Evolutionary conservation across 202 grass and related monocot species (phyloP).

Genomic region (Digitaria exilis): DNA sequence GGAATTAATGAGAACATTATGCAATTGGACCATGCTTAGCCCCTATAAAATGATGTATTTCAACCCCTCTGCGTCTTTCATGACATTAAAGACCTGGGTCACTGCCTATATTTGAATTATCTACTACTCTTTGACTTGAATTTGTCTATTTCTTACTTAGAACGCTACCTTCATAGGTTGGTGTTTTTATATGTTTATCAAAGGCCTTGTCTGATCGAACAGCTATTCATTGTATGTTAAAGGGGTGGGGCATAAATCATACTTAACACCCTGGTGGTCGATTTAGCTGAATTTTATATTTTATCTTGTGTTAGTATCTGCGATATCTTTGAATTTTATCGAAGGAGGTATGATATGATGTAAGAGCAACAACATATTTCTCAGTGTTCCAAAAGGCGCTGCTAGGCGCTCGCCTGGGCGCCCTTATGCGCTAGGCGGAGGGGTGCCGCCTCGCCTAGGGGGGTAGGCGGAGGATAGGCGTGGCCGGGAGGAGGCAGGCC

Average conservation of each 20-base stretch:
- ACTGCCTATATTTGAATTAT: background rate
- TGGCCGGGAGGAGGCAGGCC: too few species aligned
- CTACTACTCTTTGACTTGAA: background rate
- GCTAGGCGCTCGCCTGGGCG: too few species aligned
- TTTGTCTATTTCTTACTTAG: background rate
- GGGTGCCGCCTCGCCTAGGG: too few species aligned
- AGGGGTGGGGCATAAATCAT: background rate
- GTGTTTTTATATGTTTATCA: background rate
- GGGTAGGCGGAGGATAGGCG: too few species aligned
- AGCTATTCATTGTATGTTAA: background rate
- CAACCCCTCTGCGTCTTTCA: background rate
- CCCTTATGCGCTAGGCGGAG: too few species aligned
- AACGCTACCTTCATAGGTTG: background rate
- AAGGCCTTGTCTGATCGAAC: background rate
- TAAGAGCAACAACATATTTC: background rate
- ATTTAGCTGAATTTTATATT: constrained; percentile 1
- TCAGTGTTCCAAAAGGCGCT: too few species aligned
- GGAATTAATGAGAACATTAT: background rate
- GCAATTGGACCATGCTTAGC: background rate
- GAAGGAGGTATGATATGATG: background rate
- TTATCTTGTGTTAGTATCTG: constrained; percentile 22
- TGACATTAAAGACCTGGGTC: background rate
- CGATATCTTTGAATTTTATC: background rate
- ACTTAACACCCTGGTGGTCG: background rate
- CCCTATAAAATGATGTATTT: background rate